Base-by-base conservation (phyloP, 768 basidiomycete species). In the Mycena albidolilacea region DNA sequence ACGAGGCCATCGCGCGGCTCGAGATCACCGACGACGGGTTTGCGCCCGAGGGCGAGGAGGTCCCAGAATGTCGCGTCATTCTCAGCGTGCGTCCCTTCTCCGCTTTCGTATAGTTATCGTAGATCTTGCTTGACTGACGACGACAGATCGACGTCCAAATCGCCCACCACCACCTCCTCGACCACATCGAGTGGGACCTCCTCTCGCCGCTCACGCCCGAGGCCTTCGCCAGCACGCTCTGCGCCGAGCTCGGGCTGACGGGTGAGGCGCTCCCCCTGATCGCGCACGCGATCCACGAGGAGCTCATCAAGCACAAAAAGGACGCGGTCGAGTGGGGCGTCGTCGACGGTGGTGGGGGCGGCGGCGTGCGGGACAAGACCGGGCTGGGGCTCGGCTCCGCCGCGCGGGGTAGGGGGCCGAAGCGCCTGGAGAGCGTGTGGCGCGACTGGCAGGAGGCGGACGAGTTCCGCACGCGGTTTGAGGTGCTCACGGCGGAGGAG, bases 101-200 rank as follows among this genome's bases (percentile, higher is more conserved):
- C 39, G 48, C 59, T 43, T 41, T 23, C 2, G 52, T 30, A 63
- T 23, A 48, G 5, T 43, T 3, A 12, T 4, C n/a, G 41, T 10
- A 10, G 23, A 10, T 57, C 21, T 38, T 59, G 10, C 5, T 61
- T 39, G 7, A 43, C 41, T 21, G 64, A 30, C 30, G 58, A 72
- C 41, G 21, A 30, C 81, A 98, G 96, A 95, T 99, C 79, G 98
- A 99, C 83, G 96, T 99, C 35, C 98, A 99, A 81, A 93, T 99
- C 79, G 95, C 93, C 30, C 94, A 93, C 59, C 88, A 96, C 80
- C 96, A 97, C 81, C 87, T 99, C 1, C 86, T 94, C 69, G 98
- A 99, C 83, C 95, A 97, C 79, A 96, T 99, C 76, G 98, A 99
- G 82, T 99, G 97, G 97, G 97, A 99, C 82, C 88, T 99, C n/a